These are phyloP conservation scores for Albugo candida DNA, from an alignment of 352 stramenopile genomes.

Conservation along the genomic window DNA sequence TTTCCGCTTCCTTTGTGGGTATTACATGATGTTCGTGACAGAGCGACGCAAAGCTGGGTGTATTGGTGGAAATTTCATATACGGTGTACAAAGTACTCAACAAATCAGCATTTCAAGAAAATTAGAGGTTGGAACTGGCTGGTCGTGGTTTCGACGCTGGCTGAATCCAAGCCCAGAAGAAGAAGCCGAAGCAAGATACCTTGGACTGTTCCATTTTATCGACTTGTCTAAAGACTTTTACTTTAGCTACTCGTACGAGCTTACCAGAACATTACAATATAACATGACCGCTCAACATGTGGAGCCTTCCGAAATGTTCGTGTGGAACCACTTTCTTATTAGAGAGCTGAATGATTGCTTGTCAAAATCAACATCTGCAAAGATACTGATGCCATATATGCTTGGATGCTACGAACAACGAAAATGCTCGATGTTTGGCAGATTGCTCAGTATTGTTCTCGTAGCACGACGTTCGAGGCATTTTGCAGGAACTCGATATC, in stretches of 20 bases:
- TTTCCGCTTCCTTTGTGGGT: constrained; percentile 94
- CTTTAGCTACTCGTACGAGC: constrained; percentile 97
- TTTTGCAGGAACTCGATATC: constrained; percentile 97
- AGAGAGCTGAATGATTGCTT: constrained; percentile 80
- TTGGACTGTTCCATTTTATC: constrained; percentile 95
- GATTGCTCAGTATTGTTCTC: constrained; percentile 89
- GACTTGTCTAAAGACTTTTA: constrained; percentile 99
- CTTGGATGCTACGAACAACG: constrained; percentile 94
- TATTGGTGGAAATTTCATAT: constrained; percentile 93
- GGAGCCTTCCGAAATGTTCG: constrained; percentile 86
- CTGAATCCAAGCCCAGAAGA: constrained; percentile 68
- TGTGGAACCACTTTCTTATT: constrained; percentile 95
- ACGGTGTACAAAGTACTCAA: constrained; percentile 90
- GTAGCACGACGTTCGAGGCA: constrained; percentile 91
- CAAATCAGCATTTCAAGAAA: constrained; percentile 67
- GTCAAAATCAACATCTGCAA: constrained; percentile 57
- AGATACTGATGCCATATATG: constrained; percentile 80
- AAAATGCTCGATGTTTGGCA: constrained; percentile 91
- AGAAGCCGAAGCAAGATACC: constrained; percentile 78
- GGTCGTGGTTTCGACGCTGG: constrained; percentile 63
- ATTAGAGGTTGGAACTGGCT: constrained; percentile 21
- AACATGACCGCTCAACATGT: constrained; percentile 86
- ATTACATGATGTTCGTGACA: constrained; percentile 97
- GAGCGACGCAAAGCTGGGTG: constrained; percentile 91
- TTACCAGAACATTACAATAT: constrained; percentile 93